phyloP scores from a whole-genome alignment of 495 filamentous ascomycete species.

The Aspergillus cristatus region DNA sequence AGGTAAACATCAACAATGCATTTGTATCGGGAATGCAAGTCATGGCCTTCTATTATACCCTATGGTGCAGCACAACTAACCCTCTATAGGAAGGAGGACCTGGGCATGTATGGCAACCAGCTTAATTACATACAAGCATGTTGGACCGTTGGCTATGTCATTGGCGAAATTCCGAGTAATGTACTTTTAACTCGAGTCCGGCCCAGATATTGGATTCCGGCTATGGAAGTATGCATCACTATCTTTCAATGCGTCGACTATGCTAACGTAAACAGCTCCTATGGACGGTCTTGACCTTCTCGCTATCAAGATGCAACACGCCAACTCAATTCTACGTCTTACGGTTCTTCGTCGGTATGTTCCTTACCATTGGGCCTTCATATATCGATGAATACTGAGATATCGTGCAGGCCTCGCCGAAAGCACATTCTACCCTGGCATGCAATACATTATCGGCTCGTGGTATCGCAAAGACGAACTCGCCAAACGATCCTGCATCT shows the following conservation, averaged over 20 bases:
- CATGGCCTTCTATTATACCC: too few species aligned
- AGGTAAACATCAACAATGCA: slow-evolving; percentile 48
- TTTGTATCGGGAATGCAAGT: slow-evolving; percentile 40
- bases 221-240: slow-evolving; percentile 20
- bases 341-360: slow-evolving; percentile 47
- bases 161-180: slow-evolving; percentile 54
- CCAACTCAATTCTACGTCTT: slow-evolving; percentile 45
- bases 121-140: slow-evolving; percentile 41
- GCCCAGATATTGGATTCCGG: slow-evolving; percentile 51
- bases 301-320: slow-evolving; percentile 35
- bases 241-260: background rate
- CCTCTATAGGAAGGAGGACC: slow-evolving; percentile 48
- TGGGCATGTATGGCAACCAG: slow-evolving; percentile 47
- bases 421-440: slow-evolving; percentile 37
- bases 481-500: slow-evolving; percentile 52
- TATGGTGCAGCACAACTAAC: background rate
- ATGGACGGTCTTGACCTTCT: slow-evolving; percentile 47
- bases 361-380: background rate
- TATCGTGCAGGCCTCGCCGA: slow-evolving; percentile 30
- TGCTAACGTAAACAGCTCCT: slow-evolving; percentile 29
- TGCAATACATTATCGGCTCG: slow-evolving; percentile 37
- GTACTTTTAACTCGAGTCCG: slow-evolving; percentile 46
- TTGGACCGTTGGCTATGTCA: slow-evolving; percentile 56
- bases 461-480: slow-evolving; percentile 49
- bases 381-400: background rate